These are phyloP conservation scores for Suhomyces terraborum DNA, from an alignment of 1,139 yeast genomes.

Conservation along the genomic window DNA sequence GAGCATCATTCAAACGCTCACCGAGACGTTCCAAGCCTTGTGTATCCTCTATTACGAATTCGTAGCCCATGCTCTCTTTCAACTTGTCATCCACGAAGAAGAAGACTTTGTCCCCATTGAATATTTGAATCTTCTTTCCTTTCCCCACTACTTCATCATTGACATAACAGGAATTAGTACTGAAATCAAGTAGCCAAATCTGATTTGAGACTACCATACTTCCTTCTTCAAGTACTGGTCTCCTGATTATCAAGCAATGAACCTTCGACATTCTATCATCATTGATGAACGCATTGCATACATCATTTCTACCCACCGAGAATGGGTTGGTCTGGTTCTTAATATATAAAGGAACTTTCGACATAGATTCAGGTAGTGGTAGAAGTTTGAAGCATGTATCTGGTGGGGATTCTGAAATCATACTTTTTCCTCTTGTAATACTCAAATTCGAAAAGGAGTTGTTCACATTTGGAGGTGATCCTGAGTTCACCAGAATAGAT, in stretches of 20 bases:
- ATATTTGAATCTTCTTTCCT: constrained; percentile 61
- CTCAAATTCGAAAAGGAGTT: constrained; percentile 1
- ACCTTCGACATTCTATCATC: constrained; percentile 81
- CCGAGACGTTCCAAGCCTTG: constrained; percentile 58
- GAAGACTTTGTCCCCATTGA: constrained; percentile 64
- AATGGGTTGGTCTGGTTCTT: constrained; percentile 65
- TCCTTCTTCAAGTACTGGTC: constrained; percentile 52
- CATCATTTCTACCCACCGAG: constrained; percentile 64
- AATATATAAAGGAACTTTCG: constrained; percentile 50
- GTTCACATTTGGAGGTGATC: not conserved
- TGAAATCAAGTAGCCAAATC: constrained; percentile 78
- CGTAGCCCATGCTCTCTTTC: constrained; percentile 54
- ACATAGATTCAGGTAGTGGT: constrained; percentile 35
- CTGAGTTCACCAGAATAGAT: not conserved
- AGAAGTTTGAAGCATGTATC: constrained; percentile 34
- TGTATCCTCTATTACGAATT: constrained; percentile 46
- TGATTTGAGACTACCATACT: constrained; percentile 29
- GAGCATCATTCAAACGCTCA: constrained; percentile 20
- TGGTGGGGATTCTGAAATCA: constrained; percentile 17
- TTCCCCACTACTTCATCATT: constrained; percentile 62
- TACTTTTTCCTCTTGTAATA: not conserved
- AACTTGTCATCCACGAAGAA: constrained; percentile 62
- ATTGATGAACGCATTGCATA: constrained; percentile 57
- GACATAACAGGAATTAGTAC: constrained; percentile 77
- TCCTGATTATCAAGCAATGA: constrained; percentile 71